Evolutionary conservation across 495 filamentous ascomycete species (phyloP), one percentile per base, ranked within the genome.

Genomic region (Penicillium psychrofluorescens): DNA sequence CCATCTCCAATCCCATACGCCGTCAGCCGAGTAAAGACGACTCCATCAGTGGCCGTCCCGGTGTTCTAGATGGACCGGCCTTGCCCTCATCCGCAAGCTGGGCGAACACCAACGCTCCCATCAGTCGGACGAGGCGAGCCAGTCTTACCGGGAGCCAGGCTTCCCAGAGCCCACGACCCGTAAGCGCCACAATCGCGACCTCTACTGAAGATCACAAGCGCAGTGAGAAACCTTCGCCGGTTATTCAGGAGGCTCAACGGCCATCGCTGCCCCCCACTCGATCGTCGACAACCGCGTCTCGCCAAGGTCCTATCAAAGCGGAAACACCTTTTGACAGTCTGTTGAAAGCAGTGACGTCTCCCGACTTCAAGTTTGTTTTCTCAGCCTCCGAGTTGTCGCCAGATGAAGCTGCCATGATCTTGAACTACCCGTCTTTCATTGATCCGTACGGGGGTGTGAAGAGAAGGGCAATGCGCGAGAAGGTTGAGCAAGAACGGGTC

Each of bases 71-170:
- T 58, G 83, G 83, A 1, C 85, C 94, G 34, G 94, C 89, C 8
- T 74, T 99, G 11, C 92, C 92, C 0, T 85, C 91, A 7, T 87
- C 90, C 6, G 92, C 91, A 5, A 95, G 83, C 57, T 99, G 92
- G 92, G 92, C 90, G 6, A 79, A 77, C 38, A 88, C 86, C 50
- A 84, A 86, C 45, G 72, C 78, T 5, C 79, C 85, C 30, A 65
- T 71, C 12, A 79, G 80, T 45, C 76, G 80, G 34, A 85, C 85
- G 50, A 75, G 85, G 43, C 75, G 84, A 31, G 75, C 83, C 16
- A 95, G 88, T 59, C 73, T 87, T 43, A 80, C 85, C 27, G 86
- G 85, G 6, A 94, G 85, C 53, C 80, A 81, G 43, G 80, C 88
- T 11, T 79, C 80, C 30, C 81, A 90, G 14, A 96, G 91, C 58